Base-by-base conservation (phyloP, 495 filamentous ascomycete genomes). In the Gamarada debralockiae region DNA sequence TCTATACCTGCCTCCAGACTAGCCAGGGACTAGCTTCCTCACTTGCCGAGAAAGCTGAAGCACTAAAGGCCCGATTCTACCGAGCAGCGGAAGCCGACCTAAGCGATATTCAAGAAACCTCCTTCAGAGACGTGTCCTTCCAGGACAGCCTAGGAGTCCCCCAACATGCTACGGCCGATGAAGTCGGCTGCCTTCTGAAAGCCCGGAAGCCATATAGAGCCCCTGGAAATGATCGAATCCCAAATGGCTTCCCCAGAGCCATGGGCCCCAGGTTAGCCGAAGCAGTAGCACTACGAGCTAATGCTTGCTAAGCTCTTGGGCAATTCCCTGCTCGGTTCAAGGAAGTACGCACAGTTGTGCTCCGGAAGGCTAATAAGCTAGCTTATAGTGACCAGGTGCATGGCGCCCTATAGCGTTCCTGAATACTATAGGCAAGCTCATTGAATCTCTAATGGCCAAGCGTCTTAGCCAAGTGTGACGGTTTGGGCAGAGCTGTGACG, bases 381-480 rank as follows among this genome's bases (percentile, higher is more conserved):
- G 55, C 68, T 52, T 70, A 69, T 42, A 54, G 1, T 15, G 50
- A 3, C 56, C 65, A 0, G 69, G 66, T 37, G 40, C 60, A 3
- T 73, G 66, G 50, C 46, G 67, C 7, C 61, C 61, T 0, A 64
- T 73, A 22, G 66, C 66, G 0, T 53, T 73, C 0, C 59, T 68
- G 0, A 66, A 68, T 34, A 69, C 64, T 1, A 29, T 73, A 4
- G 64, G 62, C 0, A 73, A 73, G 39, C 21, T 59, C 12, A 44
- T 69, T 8, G 61, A 72, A 39, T 17, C 52, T 1, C 34, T 72
- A 2, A 47, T 46, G 42, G n/a, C n/a, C n/a, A n/a, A n/a, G n/a
- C n/a, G n/a, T n/a, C n/a, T n/a, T n/a, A n/a, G n/a, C n/a, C n/a
- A n/a, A n/a, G n/a, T n/a, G n/a, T n/a, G n/a, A n/a, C n/a, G n/a